Base-by-base conservation (phyloP, 257 asterid genomes). In the Solanum chilense region DNA sequence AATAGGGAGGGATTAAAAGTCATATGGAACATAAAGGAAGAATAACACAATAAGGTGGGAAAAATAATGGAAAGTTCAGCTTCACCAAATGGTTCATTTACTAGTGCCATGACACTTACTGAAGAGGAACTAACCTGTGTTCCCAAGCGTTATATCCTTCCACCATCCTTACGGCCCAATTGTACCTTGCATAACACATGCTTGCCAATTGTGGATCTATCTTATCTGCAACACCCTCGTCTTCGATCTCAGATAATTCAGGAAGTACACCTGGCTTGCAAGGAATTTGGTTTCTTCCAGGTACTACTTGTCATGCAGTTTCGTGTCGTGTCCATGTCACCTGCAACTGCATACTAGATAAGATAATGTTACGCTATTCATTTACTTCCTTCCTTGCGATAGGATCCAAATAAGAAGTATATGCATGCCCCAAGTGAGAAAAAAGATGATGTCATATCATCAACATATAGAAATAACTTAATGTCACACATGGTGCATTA, bases 251-350 rank as follows among this genome's bases (percentile, higher is more conserved):
- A 16, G 80, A 73, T 88, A 29, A 83, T 93, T 42, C 83, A 88
- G 37, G 47, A 91, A 75, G 88, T 91, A 29, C 84, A 56, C 35
- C 47, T 69, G 31, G 95, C 95, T 64, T 91, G 94, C 91, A 90
- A 90, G 89, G 87, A 90, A 52, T 25, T 88, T 12, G 93, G 95
- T 75, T 88, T 71, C 86, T 93, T 93, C 88, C 95, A 93, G 94
- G 95, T 93, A 90, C 27, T 25, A 76, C 33, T 56, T 31, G 74
- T 66, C 23, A 6, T 87, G 39, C 15, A 27, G 0, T 66, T 20
- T 49, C 20, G 58, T 49, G 58, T 49, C 58, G 21, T 49, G 74
- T 66, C n/a, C 42, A 25, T 39, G 49, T 14, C n/a, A 87, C 31
- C 83, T n/a, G 83, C 37, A 13, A 76, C 27, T 18, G 27, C 29